phyloP scores from a whole-genome alignment of 768 basidiomycete genomes.

The Serendipita sp. region DNA sequence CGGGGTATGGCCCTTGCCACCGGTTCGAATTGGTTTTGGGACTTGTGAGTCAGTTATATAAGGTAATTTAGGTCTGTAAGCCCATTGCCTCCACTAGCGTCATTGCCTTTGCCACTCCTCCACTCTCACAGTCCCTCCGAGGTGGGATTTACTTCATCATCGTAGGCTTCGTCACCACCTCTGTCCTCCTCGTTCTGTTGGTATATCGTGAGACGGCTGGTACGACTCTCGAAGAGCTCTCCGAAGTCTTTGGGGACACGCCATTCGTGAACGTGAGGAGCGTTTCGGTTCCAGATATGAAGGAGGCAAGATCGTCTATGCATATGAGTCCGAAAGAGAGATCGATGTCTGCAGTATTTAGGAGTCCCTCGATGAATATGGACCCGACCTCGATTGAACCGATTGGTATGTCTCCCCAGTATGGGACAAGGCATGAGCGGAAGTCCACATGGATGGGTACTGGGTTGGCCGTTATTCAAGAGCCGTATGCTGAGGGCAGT shows the following conservation, averaged over 20 bases:
- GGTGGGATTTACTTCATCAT: constrained; percentile 39
- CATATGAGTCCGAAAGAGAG: too few species aligned
- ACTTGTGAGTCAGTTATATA: constrained; percentile 11
- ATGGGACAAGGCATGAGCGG: too few species aligned
- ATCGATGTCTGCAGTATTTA: too few species aligned
- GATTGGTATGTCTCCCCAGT: too few species aligned
- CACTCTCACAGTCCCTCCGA: constrained; percentile 34
- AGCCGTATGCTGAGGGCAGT: too few species aligned
- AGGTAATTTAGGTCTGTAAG: neutral
- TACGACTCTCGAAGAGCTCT: constrained; percentile 33
- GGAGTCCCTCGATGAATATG: too few species aligned
- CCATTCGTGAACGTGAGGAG: neutral
- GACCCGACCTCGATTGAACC: too few species aligned
- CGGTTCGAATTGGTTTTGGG: constrained; percentile 20
- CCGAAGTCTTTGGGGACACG: constrained; percentile 32
- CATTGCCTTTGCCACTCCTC: constrained; percentile 37
- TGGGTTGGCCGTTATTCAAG: too few species aligned
- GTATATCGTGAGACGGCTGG: constrained; percentile 35
- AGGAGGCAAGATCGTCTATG: neutral
- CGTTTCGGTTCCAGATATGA: neutral
- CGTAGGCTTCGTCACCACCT: constrained; percentile 30
- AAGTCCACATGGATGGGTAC: too few species aligned
- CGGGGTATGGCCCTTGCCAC: constrained; percentile 22
- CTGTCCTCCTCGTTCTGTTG: constrained; percentile 30
- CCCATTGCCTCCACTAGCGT: constrained; percentile 14